Evolutionary conservation across 164 flowering plant species (phyloP), one percentile per base, ranked within the genome.

Genomic region (Tinospora cordifolia): DNA sequence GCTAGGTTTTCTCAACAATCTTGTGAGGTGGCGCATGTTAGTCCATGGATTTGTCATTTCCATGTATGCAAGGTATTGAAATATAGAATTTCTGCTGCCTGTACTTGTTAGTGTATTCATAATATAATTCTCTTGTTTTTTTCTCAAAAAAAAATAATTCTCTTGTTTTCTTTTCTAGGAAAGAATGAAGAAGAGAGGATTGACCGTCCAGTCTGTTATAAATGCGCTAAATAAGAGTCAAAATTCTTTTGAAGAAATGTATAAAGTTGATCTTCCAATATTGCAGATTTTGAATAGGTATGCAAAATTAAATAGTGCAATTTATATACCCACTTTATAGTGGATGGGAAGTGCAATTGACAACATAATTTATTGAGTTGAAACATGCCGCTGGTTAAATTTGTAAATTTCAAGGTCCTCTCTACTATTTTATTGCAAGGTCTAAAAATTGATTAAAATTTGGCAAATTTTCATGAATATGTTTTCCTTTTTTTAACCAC

Each of bases 1-100:
- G 58, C 69, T 79, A 90, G 93, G 68, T 88, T 79, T 74, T 79
- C 87, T 38, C 82, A 82, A 24, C 77, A 81, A 69, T 70, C 64
- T 26, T 47, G 62, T 49, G 6, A 63, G 41, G 40, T 58, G 57
- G 71, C 27, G 6, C 73, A 27, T 62, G 60, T 74, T 57, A 82
- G 90, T 78, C 89, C 93, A 54, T 91, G 97, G 97, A 83, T 88
- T 65, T 86, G 90, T 81, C 97, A 92, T 78, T 88, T 92, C 72
- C 92, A 89, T 75, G 39, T 90, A 27, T 64, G 75, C 76, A 81
- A 90, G 98, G 98, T 93, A 81, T 39, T 69, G 17, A 39, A 63
- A 17, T 73, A 26, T 30, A 30, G 36, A 30, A 30, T 30, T 13
- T 24, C 38, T 19, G 26, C 25, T 30, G 11, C 17, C 12, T 8